Evolutionary conservation across 1,284 basidiomycete genomes (phyloP), one percentile per base, ranked within the genome.

Genomic region (Fomitopsis pinicola): DNA sequence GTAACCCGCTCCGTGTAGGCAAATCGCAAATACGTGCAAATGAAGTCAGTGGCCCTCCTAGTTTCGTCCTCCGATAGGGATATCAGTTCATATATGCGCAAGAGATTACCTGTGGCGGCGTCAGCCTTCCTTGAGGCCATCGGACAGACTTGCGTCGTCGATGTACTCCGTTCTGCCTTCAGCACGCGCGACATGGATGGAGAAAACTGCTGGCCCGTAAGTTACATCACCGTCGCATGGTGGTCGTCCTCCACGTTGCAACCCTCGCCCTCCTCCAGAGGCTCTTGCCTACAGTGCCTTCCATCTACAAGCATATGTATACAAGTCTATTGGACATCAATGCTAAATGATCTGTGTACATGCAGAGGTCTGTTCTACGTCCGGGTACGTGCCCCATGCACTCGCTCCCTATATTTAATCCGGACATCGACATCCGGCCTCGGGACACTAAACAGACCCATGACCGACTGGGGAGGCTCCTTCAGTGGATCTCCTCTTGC

Each of bases 191-290:
- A 66, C 55, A 64, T 62, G 7, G 59, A 33, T 9, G 42, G 17
- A 8, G 30, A 26, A 53, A 67, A 68, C 2, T n/a, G 28, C 54
- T 68, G 59, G 10, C 61, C 64, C 0, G 65, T 66, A 33, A 67
- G 53, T 50, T 68, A 65, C 36, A 68, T 56, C 64, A 68, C 67
- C 42, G 63, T 66, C 22, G 63, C 65, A 22, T 65, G 63, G 50
- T 65, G 62, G 55, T 68, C 65, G 22, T 65, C 63, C 40, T 64
- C 63, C 38, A 60, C 15, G 22, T 50, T 28, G 62, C 64, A 66
- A 14, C 58, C 55, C 19, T 64, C 63, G 30, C 64, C 64, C 17
- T 54, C 66, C 42, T 63, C 64, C 22, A 22, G 22, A 22, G 22
- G 22, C 22, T 22, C 22, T 22, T 22, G 22, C 22, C 22, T 22